A percentile compares a stretch with the other conserved stretches of the same genome.
These are phyloP conservation scores for Boletus bicolor DNA, from an alignment of 768 basidiomycete species.

Conservation along the genomic window DNA sequence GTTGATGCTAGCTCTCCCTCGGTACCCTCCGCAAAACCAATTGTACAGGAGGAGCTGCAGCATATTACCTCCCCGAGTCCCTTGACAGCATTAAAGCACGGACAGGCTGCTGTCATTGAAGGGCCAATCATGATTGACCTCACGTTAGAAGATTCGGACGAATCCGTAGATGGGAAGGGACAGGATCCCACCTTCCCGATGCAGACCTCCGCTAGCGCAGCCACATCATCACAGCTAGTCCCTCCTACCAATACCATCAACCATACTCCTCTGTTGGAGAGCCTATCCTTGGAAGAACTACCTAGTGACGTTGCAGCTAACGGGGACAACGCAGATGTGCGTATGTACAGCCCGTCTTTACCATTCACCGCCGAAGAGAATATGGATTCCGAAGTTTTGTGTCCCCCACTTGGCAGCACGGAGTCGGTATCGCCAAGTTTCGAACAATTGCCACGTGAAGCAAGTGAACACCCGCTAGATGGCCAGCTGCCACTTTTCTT, in stretches of 20 bases:
- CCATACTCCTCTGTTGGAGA: slow-evolving; percentile 19
- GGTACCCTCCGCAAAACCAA: neutral
- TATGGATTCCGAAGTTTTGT: slow-evolving; percentile 6
- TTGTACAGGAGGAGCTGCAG: neutral
- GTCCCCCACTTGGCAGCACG: slow-evolving; percentile 1
- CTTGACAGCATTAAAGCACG: neutral
- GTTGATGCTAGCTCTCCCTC: neutral
- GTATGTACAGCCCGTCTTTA: slow-evolving; percentile 21
- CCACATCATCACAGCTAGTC: slow-evolving; percentile 5
- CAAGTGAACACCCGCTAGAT: slow-evolving; percentile 5
- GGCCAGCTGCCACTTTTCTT: slow-evolving; percentile 45
- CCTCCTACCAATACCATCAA: slow-evolving; percentile 11
- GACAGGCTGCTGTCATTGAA: neutral
- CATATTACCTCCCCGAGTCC: neutral
- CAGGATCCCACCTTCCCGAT: slow-evolving; percentile 11
- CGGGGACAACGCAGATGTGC: slow-evolving; percentile 16
- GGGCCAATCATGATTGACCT: slow-evolving; percentile 29
- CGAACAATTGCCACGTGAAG: slow-evolving; percentile 11
- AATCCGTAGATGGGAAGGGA: slow-evolving; percentile 13
- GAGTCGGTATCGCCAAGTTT: slow-evolving; percentile 5
- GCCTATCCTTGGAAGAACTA: slow-evolving; percentile 22
- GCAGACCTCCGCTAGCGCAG: neutral
- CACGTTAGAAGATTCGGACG: slow-evolving; percentile 24
- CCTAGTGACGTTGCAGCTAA: neutral
- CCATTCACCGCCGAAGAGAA: slow-evolving; percentile 9